A percentile compares a stretch with the other conserved stretches of the same genome.
These are phyloP conservation scores for Dissophora globulifera DNA, from an alignment of 192 early-diverging fungal genomes.

Conservation along the genomic window DNA sequence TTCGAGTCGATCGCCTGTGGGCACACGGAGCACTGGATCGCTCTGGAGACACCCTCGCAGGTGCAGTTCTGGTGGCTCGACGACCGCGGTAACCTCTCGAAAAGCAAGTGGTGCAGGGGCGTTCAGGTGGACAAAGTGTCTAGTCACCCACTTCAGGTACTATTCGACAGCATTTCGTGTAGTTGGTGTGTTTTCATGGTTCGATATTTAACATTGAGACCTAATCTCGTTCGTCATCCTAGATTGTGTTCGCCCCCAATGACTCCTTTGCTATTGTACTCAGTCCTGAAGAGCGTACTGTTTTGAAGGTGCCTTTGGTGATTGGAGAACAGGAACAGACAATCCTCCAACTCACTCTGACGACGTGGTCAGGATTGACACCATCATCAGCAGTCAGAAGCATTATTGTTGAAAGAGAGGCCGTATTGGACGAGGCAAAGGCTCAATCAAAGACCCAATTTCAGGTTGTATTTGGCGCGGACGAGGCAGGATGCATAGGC, in stretches of 20 bases:
- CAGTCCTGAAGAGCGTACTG: not conserved
- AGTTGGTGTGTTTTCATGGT: too few relatives aligned
- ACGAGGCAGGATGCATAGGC: constrained; percentile 12
- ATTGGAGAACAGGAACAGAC: not conserved
- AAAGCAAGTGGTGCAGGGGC: constrained; percentile 12
- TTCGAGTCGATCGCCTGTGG: constrained; percentile 4
- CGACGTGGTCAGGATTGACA: too few relatives aligned
- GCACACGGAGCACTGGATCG: constrained; percentile 11
- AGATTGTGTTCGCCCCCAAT: constrained; percentile 27
- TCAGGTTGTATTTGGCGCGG: constrained; percentile 4
- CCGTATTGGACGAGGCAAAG: not conserved
- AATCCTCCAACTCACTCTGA: too few relatives aligned
- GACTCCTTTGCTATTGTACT: constrained; percentile 25
- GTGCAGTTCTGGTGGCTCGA: constrained; percentile 22
- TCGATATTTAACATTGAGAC: too few relatives aligned
- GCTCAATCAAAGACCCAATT: not conserved
- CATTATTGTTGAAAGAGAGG: not conserved
- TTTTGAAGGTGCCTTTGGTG: constrained; percentile 6
- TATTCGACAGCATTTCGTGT: not conserved
- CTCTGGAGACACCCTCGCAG: constrained; percentile 10
- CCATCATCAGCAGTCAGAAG: too few relatives aligned
- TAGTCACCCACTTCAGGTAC: constrained; percentile 6
- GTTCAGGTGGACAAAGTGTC: constrained; percentile 5
- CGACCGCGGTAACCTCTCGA: not conserved
- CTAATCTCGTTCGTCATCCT: too few relatives aligned